Base-by-base conservation (phyloP, 345 rosid genomes). In the Pugionium dolabratum region DNA sequence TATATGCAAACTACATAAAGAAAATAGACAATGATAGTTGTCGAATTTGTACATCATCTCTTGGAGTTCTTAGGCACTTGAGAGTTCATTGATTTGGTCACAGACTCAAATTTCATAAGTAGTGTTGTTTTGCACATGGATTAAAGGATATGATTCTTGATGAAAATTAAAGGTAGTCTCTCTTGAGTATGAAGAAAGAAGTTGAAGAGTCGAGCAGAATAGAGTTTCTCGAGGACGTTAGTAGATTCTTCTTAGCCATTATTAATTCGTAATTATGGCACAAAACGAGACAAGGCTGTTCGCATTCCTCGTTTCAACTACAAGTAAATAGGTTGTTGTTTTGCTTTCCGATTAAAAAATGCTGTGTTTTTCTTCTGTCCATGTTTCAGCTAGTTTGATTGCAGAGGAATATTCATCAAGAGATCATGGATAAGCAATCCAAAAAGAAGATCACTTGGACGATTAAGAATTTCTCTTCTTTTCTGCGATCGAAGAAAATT, bases 391-490 rank as follows among this genome's bases (percentile, higher is more conserved):
- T 37, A 37, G 43, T 57, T 35, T 11, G 30, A 8, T 41, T 41
- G 48, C 36, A 59, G 43, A 45, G 8, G 3, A 27, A n/a, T 63
- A n/a, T 10, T 58, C 48, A 29, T 9, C 42, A 54, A 54, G 8
- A 18, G 41, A 53, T 34, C 9, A 57, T 64, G 68, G 59, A 1
- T 40, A 64, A 7, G 29, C 31, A 11, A 25, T 9, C 0, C 3
- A 31, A 34, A 9, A 51, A 51, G 31, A 51, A 51, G 32, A 51
- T 64, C 49, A 64, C 32, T 2, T 64, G 69, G 59, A 2, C 5
- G 25, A 51, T 64, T 1, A 39, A 64, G 30, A 51, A 51, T 3
- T 51, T 64, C 59, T 39, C 40, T 0, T 6, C 45, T 28, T 27
- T 62, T 18, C 18, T 18, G 45, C n/a, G 4, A 28, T 1, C 7